Base-by-base conservation (phyloP, 2,329 filamentous ascomycete genomes). In the Stylonectria norvegica region DNA sequence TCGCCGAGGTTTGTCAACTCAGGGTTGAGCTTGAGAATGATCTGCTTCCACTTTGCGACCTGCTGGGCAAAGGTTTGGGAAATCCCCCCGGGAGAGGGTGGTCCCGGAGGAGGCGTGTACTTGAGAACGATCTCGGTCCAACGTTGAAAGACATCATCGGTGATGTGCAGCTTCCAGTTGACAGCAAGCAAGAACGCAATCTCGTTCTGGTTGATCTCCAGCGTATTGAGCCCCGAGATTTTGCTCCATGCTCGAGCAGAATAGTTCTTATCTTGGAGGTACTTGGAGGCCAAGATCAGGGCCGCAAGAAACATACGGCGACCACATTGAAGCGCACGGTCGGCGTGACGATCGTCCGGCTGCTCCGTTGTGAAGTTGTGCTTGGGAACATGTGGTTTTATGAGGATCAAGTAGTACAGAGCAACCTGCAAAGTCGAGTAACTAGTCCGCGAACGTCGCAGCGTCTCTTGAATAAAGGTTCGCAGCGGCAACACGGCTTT, bases 231-330 rank as follows among this genome's bases (percentile, higher is more conserved):
- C n/a, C 93, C 93, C 14, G 93, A 97, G 55, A 98, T 98, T 73
- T 95, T 97, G 66, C 91, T 97, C 93, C 93, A 98, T 29, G 93
- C 93, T 40, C 91, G 84, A 34, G 93, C 89, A 11, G 93, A 97
- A 68, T 95, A 98, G 69, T 97, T 98, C 54, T 91, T 85, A 63
- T 98, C 93, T 67, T 98, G 93, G 33, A 98, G 73, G 63, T 97
- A 98, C 71, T 98, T 98, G 23, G 93, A 97, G 2, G 93, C 93
- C 41, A 98, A 75, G 52, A 98, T 97, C 46, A 98, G 75, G 34
- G 91, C 90, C 9, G 93, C 84, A 38, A 98, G 77, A 63, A 98
- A 97, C 91, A 97, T 97, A 58, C 93, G 89, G 47, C 93, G 86
- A 40, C 93, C 93, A 66, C 93, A 97, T 67, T 95, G 90, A 59